Conservation (phyloP, 176 grass and related monocot species). For the Hordeum marinum region DNA sequence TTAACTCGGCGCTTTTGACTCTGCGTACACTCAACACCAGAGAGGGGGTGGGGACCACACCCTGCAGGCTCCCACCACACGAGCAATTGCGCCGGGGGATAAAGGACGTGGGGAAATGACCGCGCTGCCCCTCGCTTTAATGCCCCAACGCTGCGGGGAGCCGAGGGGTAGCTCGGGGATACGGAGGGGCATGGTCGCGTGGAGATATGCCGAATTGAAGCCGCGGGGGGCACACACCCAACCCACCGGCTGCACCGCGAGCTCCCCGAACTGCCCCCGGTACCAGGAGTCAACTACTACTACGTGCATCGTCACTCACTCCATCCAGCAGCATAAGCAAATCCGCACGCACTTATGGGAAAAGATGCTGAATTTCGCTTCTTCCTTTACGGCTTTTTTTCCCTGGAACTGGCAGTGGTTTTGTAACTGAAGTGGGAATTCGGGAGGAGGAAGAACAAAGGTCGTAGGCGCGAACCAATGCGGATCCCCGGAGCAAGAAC, state of each 20-base stretch:
- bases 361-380: neutral
- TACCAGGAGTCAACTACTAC: slow-evolving; percentile 31
- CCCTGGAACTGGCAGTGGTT: too few relatives aligned
- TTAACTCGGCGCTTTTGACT: slow-evolving; percentile 28
- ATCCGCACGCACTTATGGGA: neutral
- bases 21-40: neutral
- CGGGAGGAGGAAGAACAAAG: too few relatives aligned
- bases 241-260: neutral
- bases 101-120: slow-evolving; percentile 33
- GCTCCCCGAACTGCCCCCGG: slow-evolving; percentile 3
- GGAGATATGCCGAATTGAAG: slow-evolving; percentile 1
- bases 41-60: neutral
- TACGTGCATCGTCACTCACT: neutral
- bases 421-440: too few relatives aligned
- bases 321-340: neutral
- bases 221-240: neutral
- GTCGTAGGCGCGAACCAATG: neutral
- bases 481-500: slow-evolving; percentile 25
- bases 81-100: slow-evolving; percentile 48
- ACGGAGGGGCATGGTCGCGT: neutral
- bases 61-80: slow-evolving; percentile 54
- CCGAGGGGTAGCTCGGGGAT: slow-evolving; percentile 19
- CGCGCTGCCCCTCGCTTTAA: neutral
- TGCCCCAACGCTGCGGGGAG: neutral
- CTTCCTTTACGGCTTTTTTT: neutral